Base-by-base conservation (phyloP, 371 early-diverging fungal genomes). In the Mortierella sp. region DNA sequence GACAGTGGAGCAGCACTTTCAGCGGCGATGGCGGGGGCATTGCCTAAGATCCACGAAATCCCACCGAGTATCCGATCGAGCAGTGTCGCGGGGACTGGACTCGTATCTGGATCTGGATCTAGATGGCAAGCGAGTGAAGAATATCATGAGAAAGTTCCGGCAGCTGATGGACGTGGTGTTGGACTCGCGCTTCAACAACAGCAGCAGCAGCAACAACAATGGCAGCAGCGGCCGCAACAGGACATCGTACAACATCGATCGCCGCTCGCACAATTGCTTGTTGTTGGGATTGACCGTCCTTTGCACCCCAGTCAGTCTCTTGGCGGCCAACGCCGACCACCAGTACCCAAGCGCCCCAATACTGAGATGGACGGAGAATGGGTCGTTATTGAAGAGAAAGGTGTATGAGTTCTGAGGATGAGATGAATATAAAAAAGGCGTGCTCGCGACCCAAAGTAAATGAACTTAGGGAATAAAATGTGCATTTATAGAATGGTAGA, bases 341-440 rank as follows among this genome's bases (percentile, higher is more conserved):
- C 72, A 10, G n/a, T 51, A 9, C 77, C 72, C 6, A 64, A 72
- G 24, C 72, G 77, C 26, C 53, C 31, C n/a, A 77, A 61, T 40
- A 77, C 77, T 1, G 72, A 71, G 6, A 77, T 77, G 77, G 77
- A 77, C 43, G 77, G 77, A 21, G 77, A 77, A 0, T 77, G 77
- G 77, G 69, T 77, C 0, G 64, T 77, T 0, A 44, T 77, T 11
- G 72, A 77, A 8, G 77, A 77, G 34, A 53, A 55, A 16, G 51
- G 51, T 77, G 59, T 77, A 67, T 16, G 48, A 46, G 48, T 46
- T 46, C 8, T 46, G 8, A 13, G 48, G 13, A 8, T 46, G 8
- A 43, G 8, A 57, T 2, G 1, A 19, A 34, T 1, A 57, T 28
- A 26, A 53, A 51, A 19, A 37, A 26, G 26, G 28, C 59, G 13